Base-by-base conservation (phyloP, 371 early-diverging fungal genomes). In the Ecytonucleospora hepatopenaei region DNA sequence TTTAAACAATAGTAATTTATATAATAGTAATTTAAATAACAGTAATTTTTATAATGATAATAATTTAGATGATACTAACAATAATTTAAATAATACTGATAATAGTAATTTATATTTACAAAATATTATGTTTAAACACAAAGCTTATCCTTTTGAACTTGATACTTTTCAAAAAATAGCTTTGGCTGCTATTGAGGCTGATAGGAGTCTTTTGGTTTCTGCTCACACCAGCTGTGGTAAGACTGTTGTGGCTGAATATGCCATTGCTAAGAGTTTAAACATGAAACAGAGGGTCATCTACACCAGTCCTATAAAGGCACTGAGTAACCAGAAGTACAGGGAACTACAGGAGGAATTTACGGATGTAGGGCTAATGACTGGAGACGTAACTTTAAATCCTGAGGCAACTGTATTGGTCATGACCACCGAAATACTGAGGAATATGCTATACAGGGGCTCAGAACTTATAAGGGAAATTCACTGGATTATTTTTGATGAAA, bases 201-300 rank as follows among this genome's bases (percentile, higher is more conserved):
- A 88, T 64, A 96, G 97, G 77, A 90, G 90, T 17, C 93, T 96
- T 0, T 78, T 98, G 54, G 97, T 98, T 0, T 85, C 90, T 62
- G 99, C 99, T 0, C 99, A 98, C 69, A 98, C 99, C 0, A 88
- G 89, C 24, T 95, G 97, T 17, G 99, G 99, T 65, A 98, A 98
- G 78, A 98, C 99, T 0, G 95, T 96, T 0, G 92, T 97, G 1
- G 99, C 97, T 21, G 99, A 98, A 79, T 97, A 96, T 80, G 96
- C 97, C 0, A 97, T 98, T 75, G 94, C 95, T 0, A 88, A 89
- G 71, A 84, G 88, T 63, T 74, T 97, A 69, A 84, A 84, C 48
- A 84, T 88, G 68, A 92, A 91, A 71, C 95, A 96, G 80, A 83
- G 97, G 46, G 95, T 98, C 19, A 91, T 98, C 66, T 98, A 98